Conservation (phyloP, 2,329 filamentous ascomycete species). For the Neospermospora avenae region DNA sequence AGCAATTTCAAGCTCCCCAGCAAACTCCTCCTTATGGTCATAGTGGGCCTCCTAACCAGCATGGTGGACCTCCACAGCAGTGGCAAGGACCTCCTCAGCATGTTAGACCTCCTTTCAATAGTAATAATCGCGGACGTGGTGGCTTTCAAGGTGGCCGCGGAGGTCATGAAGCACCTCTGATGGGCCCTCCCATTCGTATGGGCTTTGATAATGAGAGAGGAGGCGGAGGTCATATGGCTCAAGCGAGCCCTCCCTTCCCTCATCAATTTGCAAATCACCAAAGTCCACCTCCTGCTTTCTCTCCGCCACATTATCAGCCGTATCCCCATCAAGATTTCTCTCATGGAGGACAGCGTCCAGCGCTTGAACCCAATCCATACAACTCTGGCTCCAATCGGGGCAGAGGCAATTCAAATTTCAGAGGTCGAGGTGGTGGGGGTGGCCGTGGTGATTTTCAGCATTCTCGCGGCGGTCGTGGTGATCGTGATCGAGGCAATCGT, state of each 20-base stretch:
- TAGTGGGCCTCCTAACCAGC: slow-evolving; percentile 36
- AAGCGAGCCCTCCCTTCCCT: slow-evolving; percentile 44
- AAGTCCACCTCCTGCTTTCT: slow-evolving; percentile 31
- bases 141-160: slow-evolving; percentile 43
- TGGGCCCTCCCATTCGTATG: slow-evolving; percentile 54
- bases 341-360: slow-evolving; percentile 33
- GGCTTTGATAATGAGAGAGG: slow-evolving; percentile 50
- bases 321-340: slow-evolving; percentile 40
- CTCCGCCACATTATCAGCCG: slow-evolving; percentile 36
- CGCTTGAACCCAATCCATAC: slow-evolving; percentile 36
- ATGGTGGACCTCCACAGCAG: slow-evolving; percentile 40
- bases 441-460: slow-evolving; percentile 39
- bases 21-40: slow-evolving; percentile 36
- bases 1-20: slow-evolving; percentile 30
- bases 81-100: slow-evolving; percentile 38
- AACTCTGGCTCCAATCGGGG: slow-evolving; percentile 39
- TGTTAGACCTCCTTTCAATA: slow-evolving; percentile 40
- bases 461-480: slow-evolving; percentile 34
- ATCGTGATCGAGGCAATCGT: slow-evolving; percentile 34
- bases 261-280: slow-evolving; percentile 37
- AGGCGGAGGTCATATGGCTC: slow-evolving; percentile 38
- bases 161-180: slow-evolving; percentile 41
- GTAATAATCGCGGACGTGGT: slow-evolving; percentile 35
- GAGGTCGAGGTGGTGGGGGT: slow-evolving; percentile 39
- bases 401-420: slow-evolving; percentile 37